Evolutionary conservation across 1,284 basidiomycete species (phyloP), one percentile per base, ranked within the genome.

Genomic region (Sporisorium reilianum): DNA sequence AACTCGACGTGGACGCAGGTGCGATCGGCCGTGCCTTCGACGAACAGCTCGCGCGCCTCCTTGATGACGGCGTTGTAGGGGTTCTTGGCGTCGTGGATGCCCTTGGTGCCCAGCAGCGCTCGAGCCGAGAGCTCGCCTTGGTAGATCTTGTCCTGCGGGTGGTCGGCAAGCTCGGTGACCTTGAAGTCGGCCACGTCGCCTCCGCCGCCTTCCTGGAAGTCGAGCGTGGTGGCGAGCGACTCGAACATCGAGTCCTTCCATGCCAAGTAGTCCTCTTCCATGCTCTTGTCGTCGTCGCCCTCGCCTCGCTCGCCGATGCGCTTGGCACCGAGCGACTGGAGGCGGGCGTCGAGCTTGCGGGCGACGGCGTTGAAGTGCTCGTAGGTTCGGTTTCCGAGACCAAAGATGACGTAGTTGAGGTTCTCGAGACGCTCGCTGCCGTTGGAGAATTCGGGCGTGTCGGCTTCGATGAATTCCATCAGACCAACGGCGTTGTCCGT

Each of bases 251-350:
- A 89, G 85, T 99, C 96, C 86, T 99, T 99, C 96, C 96, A 99
- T 75, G 93, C 94, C n/a, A 99, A 89, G 85, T 98, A 99, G 86
- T 99, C 96, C 87, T 99, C 97, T 86, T 99, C 96, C 93, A 99
- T 96, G 84, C 93, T 95, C 88, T 97, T 97, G 86, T 99, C 96
- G 85, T 99, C 96, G 83, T 99, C 96, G 77, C 96, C 96, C 86
- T 98, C 95, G 20, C 96, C 97, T 44, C 91, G 89, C 85, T 92
- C 91, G 55, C 95, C 95, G 55, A 99, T 93, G 67, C 94, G 90
- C 65, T 89, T 86, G 30, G 90, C 97, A 34, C 95, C 95, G 87
- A 96, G 91, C 78, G 90, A 90, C 10, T 88, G 84, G 62, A 99
- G 87, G 46, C 90, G 87, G 6, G 87, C 83, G 84, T 99, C 95